Conservation (phyloP, 2,329 filamentous ascomycete genomes). For the Byssoonygena ceratinophila region DNA sequence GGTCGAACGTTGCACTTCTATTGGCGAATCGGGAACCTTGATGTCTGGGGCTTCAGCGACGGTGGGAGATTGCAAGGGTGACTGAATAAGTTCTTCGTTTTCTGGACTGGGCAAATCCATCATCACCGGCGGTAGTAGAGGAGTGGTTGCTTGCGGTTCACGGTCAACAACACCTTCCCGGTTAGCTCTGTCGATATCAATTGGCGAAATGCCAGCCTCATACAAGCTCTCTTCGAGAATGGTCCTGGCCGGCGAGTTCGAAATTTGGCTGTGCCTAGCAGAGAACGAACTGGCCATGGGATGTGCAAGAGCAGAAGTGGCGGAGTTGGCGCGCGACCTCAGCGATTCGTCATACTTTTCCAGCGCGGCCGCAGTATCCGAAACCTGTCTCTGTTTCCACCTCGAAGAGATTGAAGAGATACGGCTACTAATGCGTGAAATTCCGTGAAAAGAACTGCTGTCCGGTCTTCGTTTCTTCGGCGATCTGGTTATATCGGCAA, state of each 20-base stretch:
- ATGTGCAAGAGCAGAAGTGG: conserved; percentile 32
- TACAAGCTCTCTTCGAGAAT: conserved; percentile 47
- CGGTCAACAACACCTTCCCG: conserved; percentile 42
- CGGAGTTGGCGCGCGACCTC: conserved; percentile 35
- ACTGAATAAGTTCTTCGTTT: conserved; percentile 53
- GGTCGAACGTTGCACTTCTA: conserved; percentile 41
- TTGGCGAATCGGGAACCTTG: conserved; percentile 36
- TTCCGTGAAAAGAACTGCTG: conserved; percentile 38
- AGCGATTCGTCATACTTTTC: conserved; percentile 25
- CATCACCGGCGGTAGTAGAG: conserved; percentile 71
- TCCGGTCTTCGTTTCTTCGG: conserved; percentile 45
- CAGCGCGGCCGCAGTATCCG: conserved; percentile 25
- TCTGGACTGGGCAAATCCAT: conserved; percentile 46
- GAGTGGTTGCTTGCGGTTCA: conserved; percentile 63
- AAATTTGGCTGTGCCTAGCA: conserved; percentile 44
- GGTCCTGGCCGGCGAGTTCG: conserved; percentile 54
- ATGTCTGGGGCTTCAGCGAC: conserved; percentile 51
- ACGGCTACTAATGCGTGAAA: conserved; percentile 55
- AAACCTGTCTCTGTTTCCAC: conserved; percentile 32
- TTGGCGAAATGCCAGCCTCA: conserved; percentile 41
- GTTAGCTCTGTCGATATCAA: conserved; percentile 47
- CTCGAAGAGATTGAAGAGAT: conserved; percentile 61
- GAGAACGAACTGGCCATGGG: conserved; percentile 28
- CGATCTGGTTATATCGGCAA: conserved; percentile 48
- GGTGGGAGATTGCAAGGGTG: conserved; percentile 76